Base-by-base conservation (phyloP, 2,329 filamentous ascomycete species). In the Lojkania enalia region DNA sequence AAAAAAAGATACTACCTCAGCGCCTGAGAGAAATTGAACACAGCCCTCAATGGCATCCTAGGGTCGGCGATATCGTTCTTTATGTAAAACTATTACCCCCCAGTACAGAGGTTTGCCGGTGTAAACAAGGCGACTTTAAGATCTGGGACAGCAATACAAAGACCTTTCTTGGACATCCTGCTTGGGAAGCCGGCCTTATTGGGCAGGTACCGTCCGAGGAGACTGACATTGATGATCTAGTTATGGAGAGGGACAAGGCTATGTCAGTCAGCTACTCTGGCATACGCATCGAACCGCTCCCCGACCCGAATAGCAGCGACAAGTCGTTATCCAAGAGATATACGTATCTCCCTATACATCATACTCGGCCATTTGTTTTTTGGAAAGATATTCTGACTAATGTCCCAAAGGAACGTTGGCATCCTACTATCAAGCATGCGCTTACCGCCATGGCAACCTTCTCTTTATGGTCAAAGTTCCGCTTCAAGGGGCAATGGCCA, bases 101-200 rank as follows among this genome's bases (percentile, higher is more conserved):
- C 2, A 51, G 54, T 1, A 56, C 71, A 7, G 49, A 60, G 4
- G 51, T 75, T 3, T 48, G 48, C 0, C 69, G 60, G 33, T 55
- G 72, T 20, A 35, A 55, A 0, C 31, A 29, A 1, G 48, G 48
- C 1, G 51, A 60, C 4, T 66, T 60, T 18, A 42, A 41, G 19
- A 43, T 70, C 12, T 63, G 58, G n/a, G 40, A 62, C 21, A 42
- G 57, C 15, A 19, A 46, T 0, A 44, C 23, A 1, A 50, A 56
- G 5, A 33, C 50, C 1, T 73, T 70, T 36, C 66, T 70, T 3
- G 70, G 66, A 0, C 52, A 56, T 14, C 77, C 79, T 0, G 44
- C 61, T 5, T 85, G 82, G 82, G 75, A 80, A 52, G 81, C 77
- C 1, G 82, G 81, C 1, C 68, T 82, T 0, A 67, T 85, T 9